Conservation (phyloP, 2,329 filamentous ascomycete genomes). For the Neodidymelliopsis sp. region DNA sequence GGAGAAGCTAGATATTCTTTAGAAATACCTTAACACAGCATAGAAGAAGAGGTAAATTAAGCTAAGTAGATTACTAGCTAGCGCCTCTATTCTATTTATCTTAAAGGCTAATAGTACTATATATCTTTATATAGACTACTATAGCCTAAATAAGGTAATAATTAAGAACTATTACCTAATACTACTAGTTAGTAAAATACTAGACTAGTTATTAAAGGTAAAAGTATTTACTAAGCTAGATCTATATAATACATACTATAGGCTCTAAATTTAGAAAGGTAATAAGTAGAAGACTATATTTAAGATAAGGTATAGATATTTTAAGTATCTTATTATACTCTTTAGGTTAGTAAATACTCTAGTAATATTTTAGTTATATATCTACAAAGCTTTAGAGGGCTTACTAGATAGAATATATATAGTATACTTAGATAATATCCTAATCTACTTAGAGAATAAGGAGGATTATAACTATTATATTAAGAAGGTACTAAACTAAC, state of each 20-base stretch:
- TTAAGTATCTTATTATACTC: conserved; percentile 41
- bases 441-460: conserved; percentile 3
- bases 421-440: conserved; percentile 5
- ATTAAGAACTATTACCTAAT: neutral
- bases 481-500: neutral
- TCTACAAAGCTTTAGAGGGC: neutral
- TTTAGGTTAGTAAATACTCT: conserved; percentile 35
- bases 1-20: too few species aligned
- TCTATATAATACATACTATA: neutral
- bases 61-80: too few species aligned
- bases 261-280: conserved; percentile 13
- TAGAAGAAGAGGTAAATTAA: too few species aligned
- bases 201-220: neutral
- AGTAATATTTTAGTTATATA: conserved; percentile 1
- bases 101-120: neutral
- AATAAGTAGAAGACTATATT: conserved; percentile 46
- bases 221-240: neutral
- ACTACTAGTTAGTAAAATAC: neutral
- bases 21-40: too few species aligned
- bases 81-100: too few species aligned
- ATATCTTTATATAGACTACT: neutral
- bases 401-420: neutral
- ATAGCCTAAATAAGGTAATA: neutral
- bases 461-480: conserved; percentile 1
- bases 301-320: conserved; percentile 31